phyloP scores from a whole-genome alignment of 2,329 filamentous ascomycete genomes.

The Trichoderma aggressivum region DNA sequence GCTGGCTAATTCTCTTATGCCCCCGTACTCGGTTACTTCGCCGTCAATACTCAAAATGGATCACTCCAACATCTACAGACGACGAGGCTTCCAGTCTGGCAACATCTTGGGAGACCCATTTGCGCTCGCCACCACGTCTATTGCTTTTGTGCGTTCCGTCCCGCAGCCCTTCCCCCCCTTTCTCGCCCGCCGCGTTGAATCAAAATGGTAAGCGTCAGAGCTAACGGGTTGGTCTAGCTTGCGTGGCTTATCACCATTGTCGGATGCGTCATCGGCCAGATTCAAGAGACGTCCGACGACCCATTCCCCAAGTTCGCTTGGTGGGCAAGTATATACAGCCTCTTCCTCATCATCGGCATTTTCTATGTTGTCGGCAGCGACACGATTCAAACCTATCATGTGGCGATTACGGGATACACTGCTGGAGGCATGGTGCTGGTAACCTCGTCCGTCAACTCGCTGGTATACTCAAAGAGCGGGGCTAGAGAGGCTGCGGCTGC shows the following conservation, averaged over 20 bases:
- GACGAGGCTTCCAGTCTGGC: constrained; percentile 68
- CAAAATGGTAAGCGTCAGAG: constrained; percentile 8
- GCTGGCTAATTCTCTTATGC: constrained; percentile 54
- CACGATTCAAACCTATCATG: constrained; percentile 81
- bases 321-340: constrained; percentile 85
- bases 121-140: constrained; percentile 89
- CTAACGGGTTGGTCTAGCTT: constrained; percentile 54
- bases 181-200: neutral
- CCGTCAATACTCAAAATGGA: constrained; percentile 81
- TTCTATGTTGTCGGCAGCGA: constrained; percentile 81
- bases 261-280: constrained; percentile 70
- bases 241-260: constrained; percentile 95
- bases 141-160: constrained; percentile 67
- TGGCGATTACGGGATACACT: constrained; percentile 86
- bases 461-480: constrained; percentile 73
- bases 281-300: constrained; percentile 41
- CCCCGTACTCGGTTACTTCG: constrained; percentile 67
- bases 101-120: constrained; percentile 97
- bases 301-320: constrained; percentile 82
- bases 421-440: constrained; percentile 79
- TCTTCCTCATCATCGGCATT: constrained; percentile 77
- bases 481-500: constrained; percentile 83
- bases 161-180: neutral
- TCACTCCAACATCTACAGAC: constrained; percentile 58
- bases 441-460: constrained; percentile 78